Percentiles rank a stretch among this genome's conserved stretches.
phyloP scores from a whole-genome alignment of 148 eudicot genomes.

The Vaccinium darrowii region DNA sequence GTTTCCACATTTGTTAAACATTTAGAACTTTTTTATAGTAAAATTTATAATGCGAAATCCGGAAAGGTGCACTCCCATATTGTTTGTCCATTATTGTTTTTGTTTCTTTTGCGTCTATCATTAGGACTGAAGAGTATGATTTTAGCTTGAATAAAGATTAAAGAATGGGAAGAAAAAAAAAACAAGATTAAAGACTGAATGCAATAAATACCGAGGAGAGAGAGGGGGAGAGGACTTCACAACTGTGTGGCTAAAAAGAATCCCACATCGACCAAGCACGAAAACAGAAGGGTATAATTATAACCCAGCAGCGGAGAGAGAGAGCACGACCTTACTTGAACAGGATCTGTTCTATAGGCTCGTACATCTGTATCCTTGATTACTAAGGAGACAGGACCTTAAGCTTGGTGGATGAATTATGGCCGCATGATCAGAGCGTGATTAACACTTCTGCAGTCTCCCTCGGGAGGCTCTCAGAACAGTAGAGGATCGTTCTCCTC shows the following conservation, averaged over 20 bases:
- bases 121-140: too few relatives aligned
- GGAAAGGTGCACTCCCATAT: too few relatives aligned
- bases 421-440: conserved; percentile 8
- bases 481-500: background rate
- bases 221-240: background rate
- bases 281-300: background rate
- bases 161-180: too few relatives aligned
- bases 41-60: too few relatives aligned
- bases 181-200: too few relatives aligned
- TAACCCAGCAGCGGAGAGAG: rapidly evolving
- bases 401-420: background rate
- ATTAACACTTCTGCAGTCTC: background rate
- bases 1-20: too few relatives aligned
- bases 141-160: too few relatives aligned
- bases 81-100: too few relatives aligned
- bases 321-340: background rate
- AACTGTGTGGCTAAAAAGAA: background rate
- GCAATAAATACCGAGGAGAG: too few relatives aligned
- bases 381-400: conserved; percentile 4
- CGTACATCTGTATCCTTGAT: conserved; percentile 11
- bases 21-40: too few relatives aligned
- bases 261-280: background rate
- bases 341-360: conserved; percentile 16
- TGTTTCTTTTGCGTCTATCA: too few relatives aligned
- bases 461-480: background rate